Evolutionary conservation across 73 alveolate species (phyloP).

Genomic region (Paramecium primaurelia): DNA sequence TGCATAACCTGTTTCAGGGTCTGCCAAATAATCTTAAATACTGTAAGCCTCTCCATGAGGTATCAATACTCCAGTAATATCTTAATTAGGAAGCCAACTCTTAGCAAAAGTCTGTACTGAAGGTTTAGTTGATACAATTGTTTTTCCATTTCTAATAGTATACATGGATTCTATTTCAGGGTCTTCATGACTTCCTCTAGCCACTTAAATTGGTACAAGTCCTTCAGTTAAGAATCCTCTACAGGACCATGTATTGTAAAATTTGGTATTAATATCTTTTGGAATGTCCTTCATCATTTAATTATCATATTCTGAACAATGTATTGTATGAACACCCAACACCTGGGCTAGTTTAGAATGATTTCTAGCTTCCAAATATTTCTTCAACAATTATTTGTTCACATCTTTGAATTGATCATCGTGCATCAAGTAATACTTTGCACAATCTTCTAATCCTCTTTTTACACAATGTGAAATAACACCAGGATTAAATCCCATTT

Average conservation of each 20-base stretch:
- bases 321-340: constrained; percentile 41
- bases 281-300: background rate
- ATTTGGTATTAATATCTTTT: background rate
- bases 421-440: background rate
- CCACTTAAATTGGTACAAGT: constrained; percentile 35
- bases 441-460: constrained; percentile 43
- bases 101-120: constrained; percentile 27
- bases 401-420: background rate
- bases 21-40: constrained; percentile 6
- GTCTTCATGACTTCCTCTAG: constrained; percentile 36
- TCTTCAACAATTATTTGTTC: background rate
- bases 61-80: constrained; percentile 15
- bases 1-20: constrained; percentile 53
- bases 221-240: constrained; percentile 55
- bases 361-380: background rate
- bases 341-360: constrained; percentile 33
- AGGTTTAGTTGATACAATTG: background rate
- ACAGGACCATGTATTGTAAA: constrained; percentile 49
- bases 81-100: constrained; percentile 28
- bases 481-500: constrained; percentile 47
- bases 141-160: background rate
- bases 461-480: constrained; percentile 26
- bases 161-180: background rate
- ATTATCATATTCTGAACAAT: constrained; percentile 37
- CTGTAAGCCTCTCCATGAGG: constrained; percentile 51